A percentile compares a stretch with the other conserved stretches of the same genome.
These are phyloP conservation scores for Tricholoma terreum DNA, from an alignment of 768 basidiomycete species.

Conservation along the genomic window DNA sequence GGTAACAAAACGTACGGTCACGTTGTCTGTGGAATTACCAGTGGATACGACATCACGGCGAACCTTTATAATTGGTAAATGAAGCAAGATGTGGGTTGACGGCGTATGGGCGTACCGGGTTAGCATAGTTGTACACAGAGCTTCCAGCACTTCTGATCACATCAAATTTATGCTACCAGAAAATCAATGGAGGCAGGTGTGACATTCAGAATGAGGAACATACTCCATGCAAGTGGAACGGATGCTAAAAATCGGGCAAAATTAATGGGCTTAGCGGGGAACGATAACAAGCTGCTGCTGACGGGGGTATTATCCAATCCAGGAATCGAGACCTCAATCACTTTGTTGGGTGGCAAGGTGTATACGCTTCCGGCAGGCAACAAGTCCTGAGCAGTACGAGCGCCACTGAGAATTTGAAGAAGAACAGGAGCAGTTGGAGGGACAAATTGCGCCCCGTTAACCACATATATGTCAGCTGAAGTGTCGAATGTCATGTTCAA, in stretches of 20 bases:
- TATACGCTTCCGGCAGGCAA: conserved; percentile 47
- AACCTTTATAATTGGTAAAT: conserved; percentile 8
- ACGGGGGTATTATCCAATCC: conserved; percentile 32
- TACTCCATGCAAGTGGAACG: conserved; percentile 29
- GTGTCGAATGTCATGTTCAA: conserved; percentile 18
- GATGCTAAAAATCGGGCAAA: conserved; percentile 14
- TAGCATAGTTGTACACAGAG: conserved; percentile 33
- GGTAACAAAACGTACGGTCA: conserved; percentile 49
- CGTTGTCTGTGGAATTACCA: conserved; percentile 32
- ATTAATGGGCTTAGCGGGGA: conserved; percentile 4
- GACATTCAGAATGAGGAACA: too few species aligned
- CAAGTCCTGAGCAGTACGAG: conserved; percentile 41
- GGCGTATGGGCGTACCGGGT: conserved; percentile 39
- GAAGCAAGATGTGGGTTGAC: neutral
- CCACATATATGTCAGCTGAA: conserved; percentile 12
- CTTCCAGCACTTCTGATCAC: conserved; percentile 36
- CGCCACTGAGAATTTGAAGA: conserved; percentile 58
- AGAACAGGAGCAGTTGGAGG: conserved; percentile 45
- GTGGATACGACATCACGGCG: conserved; percentile 33
- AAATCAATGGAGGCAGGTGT: neutral
- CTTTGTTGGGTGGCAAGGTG: conserved; percentile 40
- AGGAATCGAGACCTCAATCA: conserved; percentile 43
- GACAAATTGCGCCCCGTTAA: conserved; percentile 31
- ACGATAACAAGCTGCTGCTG: conserved; percentile 1
- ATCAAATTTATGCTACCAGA: conserved; percentile 32